Evolutionary conservation across 345 rosid genomes (phyloP), one percentile per base, ranked within the genome.

Genomic region (Excoecaria cochinchinensis): DNA sequence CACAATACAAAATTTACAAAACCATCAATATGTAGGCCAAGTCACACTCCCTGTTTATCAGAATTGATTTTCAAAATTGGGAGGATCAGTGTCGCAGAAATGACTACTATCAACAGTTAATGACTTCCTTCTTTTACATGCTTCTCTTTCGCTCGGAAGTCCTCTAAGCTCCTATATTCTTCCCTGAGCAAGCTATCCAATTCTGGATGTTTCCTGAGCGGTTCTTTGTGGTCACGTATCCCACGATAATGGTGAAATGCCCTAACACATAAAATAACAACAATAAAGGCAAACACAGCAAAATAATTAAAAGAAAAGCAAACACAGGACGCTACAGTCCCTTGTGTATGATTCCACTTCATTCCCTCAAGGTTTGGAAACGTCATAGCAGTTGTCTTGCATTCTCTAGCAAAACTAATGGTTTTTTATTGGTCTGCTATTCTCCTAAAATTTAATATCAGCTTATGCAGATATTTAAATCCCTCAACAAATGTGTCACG

Each of bases 231-330:
- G 57, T 72, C 75, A 13, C 67, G 81, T 52, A 6, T 63, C 25
- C 84, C 89, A 38, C 97, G 84, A 48, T 87, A 96, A 86, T 93
- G 92, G 89, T 96, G 98, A 81, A 96, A 93, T 60, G 98, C 99
- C 98, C 99, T 95, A 83, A 71, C 56, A 74, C 40, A 98, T 97
- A 98, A 91, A 83, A 68, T 50, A 72, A 40, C n/a, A 72, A 67
- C 44, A 44, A 4, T 10, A 25, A 68, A 24, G 68, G 36, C 67
- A 42, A 60, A 40, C 17, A n/a, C 9, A 44, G 47, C 25, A 58
- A 58, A 58, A 58, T 22, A 53, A 22, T 25, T 38, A 25, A 16
- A 39, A 60, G 19, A 3, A 19, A 13, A 17, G 31, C 31, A 31
- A 31, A 31, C 31, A 31, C 31, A 31, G 12, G 65, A 60, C 4